Evolutionary conservation across 345 rosid genomes (phyloP).

Genomic region (Euphorbia tirucalli): DNA sequence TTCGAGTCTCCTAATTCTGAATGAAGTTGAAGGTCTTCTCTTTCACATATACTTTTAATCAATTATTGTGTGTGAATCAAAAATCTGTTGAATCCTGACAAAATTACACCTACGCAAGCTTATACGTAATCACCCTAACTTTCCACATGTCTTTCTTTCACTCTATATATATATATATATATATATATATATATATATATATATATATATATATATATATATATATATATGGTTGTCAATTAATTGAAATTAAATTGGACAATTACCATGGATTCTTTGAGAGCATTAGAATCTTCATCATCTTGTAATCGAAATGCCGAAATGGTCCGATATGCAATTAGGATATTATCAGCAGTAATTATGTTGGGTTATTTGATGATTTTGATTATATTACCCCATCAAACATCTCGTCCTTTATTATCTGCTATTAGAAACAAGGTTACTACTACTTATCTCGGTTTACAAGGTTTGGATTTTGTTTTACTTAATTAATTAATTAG

Average conservation of each 20-base stretch:
- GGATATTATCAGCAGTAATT: background rate
- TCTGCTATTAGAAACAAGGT: background rate
- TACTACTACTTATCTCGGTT: background rate
- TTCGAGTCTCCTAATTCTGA: too few species aligned
- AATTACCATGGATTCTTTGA: background rate
- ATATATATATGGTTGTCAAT: too few species aligned
- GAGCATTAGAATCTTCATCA: background rate
- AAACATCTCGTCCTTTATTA: background rate
- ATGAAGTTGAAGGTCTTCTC: background rate
- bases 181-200: too few species aligned
- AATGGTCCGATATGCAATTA: background rate
- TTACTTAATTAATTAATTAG: background rate
- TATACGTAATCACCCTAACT: background rate
- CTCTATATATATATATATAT: background rate
- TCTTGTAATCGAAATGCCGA: too few species aligned
- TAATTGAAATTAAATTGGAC: too few species aligned
- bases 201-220: too few species aligned
- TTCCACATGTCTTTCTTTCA: background rate
- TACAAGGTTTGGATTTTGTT: constrained; percentile 1
- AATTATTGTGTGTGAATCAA: background rate
- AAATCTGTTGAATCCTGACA: background rate
- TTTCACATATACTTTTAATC: background rate
- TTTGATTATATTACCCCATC: background rate
- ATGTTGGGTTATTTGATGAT: background rate
- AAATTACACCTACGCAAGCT: background rate